Conservation (phyloP, 2,329 filamentous ascomycete species). For the Aspergillus clavatus region DNA sequence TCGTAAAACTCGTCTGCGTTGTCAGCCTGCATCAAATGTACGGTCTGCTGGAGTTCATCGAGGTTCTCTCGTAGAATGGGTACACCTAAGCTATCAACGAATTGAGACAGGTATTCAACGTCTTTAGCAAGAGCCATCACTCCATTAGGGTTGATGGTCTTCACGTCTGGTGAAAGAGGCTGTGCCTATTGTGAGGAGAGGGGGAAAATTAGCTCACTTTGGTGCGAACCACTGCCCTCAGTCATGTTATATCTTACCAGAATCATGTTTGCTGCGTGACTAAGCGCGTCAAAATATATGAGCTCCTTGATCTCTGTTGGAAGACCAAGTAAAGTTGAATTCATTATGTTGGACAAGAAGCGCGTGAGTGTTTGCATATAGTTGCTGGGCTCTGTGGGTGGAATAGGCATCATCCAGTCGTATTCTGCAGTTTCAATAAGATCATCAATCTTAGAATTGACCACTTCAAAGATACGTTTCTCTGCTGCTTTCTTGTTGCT, state of each 20-base stretch:
- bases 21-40: slow-evolving; percentile 76
- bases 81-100: slow-evolving; percentile 82
- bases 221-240: background rate
- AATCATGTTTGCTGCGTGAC: slow-evolving; percentile 82
- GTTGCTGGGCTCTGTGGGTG: slow-evolving; percentile 70
- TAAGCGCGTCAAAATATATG: slow-evolving; percentile 94
- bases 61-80: slow-evolving; percentile 84
- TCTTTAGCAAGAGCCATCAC: slow-evolving; percentile 77
- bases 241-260: slow-evolving; percentile 50
- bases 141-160: slow-evolving; percentile 80
- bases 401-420: slow-evolving; percentile 67
- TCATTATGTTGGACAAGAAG: slow-evolving; percentile 95
- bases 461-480: slow-evolving; percentile 95
- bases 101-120: slow-evolving; percentile 75
- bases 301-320: slow-evolving; percentile 94
- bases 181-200: slow-evolving; percentile 51
- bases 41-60: slow-evolving; percentile 89
- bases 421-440: slow-evolving; percentile 96
- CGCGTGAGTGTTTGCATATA: slow-evolving; percentile 95
- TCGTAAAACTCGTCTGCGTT: slow-evolving; percentile 98
- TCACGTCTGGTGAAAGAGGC: slow-evolving; percentile 72
- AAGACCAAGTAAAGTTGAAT: slow-evolving; percentile 84
- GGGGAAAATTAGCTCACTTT: background rate
- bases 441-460: slow-evolving; percentile 98
- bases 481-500: slow-evolving; percentile 93